Evolutionary conservation across 352 stramenopile genomes (phyloP), one percentile per base, ranked within the genome.

Genomic region (Globisporangium viniferum): DNA sequence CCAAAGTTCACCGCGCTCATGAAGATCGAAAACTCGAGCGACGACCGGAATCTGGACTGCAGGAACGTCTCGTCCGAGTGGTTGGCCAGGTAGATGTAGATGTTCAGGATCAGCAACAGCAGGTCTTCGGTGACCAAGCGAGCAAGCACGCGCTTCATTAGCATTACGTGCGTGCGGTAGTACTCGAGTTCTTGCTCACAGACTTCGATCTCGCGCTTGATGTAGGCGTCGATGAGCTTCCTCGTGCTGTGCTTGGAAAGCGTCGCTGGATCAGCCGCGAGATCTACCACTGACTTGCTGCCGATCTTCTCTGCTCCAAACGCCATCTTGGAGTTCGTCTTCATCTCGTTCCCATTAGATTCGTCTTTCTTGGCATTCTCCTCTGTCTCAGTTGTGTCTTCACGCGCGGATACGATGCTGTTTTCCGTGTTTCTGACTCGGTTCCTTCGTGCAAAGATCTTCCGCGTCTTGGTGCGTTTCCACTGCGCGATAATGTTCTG

Each of bases 11-110:
- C 68, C 5, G 69, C 60, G 33, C 69, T 74, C 65, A 62, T 69
- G 54, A 71, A 55, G 29, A 72, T 72, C 12, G 69, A 69, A 67
- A 72, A 71, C 54, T 74, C 69, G 31, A 74, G 64, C 59, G 69
- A 67, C n/a, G 44, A 48, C 6, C 69, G 64, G 46, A 74, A 74
- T 20, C 49, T 41, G 10, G 69, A 74, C 12, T 41, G 64, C 1
- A 59, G 27, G 48, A 74, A 69, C 12, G 65, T 55, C 14, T 18
- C 46, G 39, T 74, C 48, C 36, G 39, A 62, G 44, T 71, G 44
- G 60, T 74, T 71, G 1, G 57, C 18, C 31, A 69, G 15, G 62
- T 73, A 73, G 49, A 75, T 68, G 57, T 72, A 75, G 10, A 75
- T 12, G 27, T 70, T 70, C 46, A 73, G 64, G 10, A 73, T 44